Conservation (phyloP, 371 early-diverging fungal species). For the Actinomortierella wolfii region DNA sequence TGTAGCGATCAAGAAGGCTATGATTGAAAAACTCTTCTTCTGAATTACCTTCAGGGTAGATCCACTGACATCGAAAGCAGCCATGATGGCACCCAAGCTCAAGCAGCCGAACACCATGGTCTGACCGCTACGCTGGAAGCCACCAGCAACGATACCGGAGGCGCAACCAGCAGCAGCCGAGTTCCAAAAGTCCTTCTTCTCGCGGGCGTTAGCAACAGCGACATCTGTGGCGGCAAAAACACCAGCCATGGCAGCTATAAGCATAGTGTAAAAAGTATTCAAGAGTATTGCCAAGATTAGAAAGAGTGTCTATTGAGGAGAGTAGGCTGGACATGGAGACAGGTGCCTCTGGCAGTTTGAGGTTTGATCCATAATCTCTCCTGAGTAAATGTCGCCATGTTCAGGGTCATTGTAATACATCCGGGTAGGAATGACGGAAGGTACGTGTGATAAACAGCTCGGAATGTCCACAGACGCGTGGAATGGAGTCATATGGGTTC, state of each 20-base stretch:
- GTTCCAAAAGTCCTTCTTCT: constrained; percentile 72
- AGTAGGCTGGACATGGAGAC: too few relatives aligned
- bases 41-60: constrained; percentile 54
- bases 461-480: too few relatives aligned
- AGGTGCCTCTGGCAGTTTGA: too few relatives aligned
- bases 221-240: constrained; percentile 73
- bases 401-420: too few relatives aligned
- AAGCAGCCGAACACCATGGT: constrained; percentile 54
- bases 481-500: too few relatives aligned
- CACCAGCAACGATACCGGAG: constrained; percentile 74
- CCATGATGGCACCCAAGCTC: constrained; percentile 74
- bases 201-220: constrained; percentile 61
- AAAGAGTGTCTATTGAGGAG: too few relatives aligned
- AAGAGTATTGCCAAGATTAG: too few relatives aligned
- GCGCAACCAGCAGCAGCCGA: constrained; percentile 78
- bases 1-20: too few relatives aligned
- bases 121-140: constrained; percentile 48
- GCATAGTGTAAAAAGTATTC: constrained; percentile 2
- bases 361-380: too few relatives aligned
- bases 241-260: constrained; percentile 71
- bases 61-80: constrained; percentile 71
- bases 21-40: not conserved
- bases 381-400: too few relatives aligned
- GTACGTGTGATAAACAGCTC: too few relatives aligned
- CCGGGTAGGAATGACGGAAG: too few relatives aligned